Evolutionary conservation across 2,329 filamentous ascomycete species (phyloP).

Genomic region (Nothophoma quercina): DNA sequence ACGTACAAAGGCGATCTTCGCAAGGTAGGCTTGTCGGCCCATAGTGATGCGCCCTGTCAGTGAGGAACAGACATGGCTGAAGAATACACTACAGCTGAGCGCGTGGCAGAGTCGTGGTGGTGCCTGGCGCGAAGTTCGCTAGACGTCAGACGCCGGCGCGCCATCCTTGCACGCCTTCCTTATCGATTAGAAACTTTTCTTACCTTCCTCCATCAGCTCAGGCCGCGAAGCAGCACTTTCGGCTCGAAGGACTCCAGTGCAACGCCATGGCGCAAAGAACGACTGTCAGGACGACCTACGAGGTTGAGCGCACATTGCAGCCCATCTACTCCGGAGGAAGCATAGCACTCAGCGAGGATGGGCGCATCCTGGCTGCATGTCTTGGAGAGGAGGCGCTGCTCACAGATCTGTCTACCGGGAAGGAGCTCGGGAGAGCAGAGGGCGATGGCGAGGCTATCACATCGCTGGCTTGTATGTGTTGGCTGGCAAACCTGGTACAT

Average conservation of each 20-base stretch:
- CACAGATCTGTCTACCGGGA: slow-evolving; percentile 82
- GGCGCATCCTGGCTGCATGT: slow-evolving; percentile 83
- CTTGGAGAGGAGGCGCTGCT: slow-evolving; percentile 92
- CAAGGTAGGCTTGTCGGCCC: slow-evolving; percentile 49
- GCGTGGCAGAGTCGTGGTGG: slow-evolving; percentile 5
- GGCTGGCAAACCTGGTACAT: background rate
- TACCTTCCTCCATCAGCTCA: slow-evolving; percentile 27
- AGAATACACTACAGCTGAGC: background rate
- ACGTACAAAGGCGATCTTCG: slow-evolving; percentile 48
- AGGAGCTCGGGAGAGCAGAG: slow-evolving; percentile 84
- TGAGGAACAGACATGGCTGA: background rate
- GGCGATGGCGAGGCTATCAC: slow-evolving; percentile 79
- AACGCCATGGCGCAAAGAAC: slow-evolving; percentile 62
- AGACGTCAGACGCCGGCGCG: slow-evolving; percentile 3
- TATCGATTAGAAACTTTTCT: slow-evolving; percentile 49
- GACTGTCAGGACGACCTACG: slow-evolving; percentile 84
- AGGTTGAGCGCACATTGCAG: slow-evolving; percentile 80
- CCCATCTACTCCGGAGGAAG: slow-evolving; percentile 94
- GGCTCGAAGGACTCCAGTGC: slow-evolving; percentile 13
- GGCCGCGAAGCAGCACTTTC: slow-evolving; percentile 5
- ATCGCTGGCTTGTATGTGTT: slow-evolving; percentile 67
- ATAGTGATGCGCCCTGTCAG: slow-evolving; percentile 21
- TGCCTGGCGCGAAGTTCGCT: background rate
- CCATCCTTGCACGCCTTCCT: slow-evolving; percentile 4
- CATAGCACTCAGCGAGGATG: slow-evolving; percentile 81